Conservation (phyloP, 495 filamentous ascomycete species). For the Aspergillus leporis region DNA sequence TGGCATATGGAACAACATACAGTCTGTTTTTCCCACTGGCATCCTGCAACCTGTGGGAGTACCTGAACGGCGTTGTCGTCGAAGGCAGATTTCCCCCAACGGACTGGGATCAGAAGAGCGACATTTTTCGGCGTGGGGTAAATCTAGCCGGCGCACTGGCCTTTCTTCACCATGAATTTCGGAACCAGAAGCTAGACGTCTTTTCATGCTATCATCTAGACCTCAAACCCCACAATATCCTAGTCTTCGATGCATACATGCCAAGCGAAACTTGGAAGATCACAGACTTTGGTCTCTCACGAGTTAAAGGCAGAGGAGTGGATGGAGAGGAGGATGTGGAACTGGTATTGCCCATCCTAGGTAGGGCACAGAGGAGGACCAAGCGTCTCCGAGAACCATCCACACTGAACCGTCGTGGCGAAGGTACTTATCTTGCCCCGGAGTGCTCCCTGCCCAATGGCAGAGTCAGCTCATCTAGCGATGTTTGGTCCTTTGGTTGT, state of each 20-base stretch:
- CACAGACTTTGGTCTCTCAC: conserved; percentile 33
- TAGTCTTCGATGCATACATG: conserved; percentile 24
- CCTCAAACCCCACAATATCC: conserved; percentile 47
- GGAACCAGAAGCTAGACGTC: neutral
- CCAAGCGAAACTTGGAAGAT: conserved; percentile 30
- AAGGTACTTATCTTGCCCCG: conserved; percentile 27
- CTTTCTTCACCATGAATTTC: conserved; percentile 27
- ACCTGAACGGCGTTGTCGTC: conserved; percentile 9
- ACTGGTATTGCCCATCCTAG: neutral
- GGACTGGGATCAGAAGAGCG: conserved; percentile 4
- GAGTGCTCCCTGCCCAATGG: conserved; percentile 16
- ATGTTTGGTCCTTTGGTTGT: conserved; percentile 29
- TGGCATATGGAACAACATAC: conserved; percentile 15
- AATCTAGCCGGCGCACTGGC: conserved; percentile 22
- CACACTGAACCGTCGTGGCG: conserved; percentile 8
- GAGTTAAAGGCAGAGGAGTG: conserved; percentile 10
- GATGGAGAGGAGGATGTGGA: neutral
- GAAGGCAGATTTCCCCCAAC: neutral
- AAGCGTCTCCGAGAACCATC: conserved; percentile 3
- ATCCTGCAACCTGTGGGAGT: conserved; percentile 17
- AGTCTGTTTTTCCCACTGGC: conserved; percentile 23
- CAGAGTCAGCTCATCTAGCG: conserved; percentile 17
- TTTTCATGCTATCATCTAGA: conserved; percentile 37
- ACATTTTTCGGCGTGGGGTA: conserved; percentile 17
- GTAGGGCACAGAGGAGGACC: neutral